Evolutionary conservation across 202 grass and related monocot species (phyloP).

Genomic region (Schoenoplectus tabernaemontani): DNA sequence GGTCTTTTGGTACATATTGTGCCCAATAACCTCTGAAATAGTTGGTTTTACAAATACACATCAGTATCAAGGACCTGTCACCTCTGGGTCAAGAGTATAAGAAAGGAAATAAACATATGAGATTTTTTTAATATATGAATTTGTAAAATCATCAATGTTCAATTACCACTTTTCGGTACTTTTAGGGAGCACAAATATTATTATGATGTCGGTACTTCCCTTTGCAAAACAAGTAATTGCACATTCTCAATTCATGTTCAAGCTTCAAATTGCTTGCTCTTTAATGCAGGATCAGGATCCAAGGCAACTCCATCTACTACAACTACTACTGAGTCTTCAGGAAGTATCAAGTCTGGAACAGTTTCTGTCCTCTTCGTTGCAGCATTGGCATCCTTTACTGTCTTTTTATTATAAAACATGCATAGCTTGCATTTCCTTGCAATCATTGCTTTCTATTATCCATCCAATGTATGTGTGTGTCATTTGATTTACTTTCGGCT

Average conservation of each 20-base stretch:
- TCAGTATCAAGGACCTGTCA: not conserved
- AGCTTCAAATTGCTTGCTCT: not conserved
- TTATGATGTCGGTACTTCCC: not conserved
- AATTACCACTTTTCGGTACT: not conserved
- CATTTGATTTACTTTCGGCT: not conserved
- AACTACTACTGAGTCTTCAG: slow-evolving; percentile 4
- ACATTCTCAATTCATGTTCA: not conserved
- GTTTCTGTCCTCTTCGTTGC: not conserved
- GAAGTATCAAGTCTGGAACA: not conserved
- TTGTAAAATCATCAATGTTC: not conserved
- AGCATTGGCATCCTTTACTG: slow-evolving; percentile 18
- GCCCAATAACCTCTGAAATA: not conserved
- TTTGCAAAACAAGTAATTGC: slow-evolving; percentile 7
- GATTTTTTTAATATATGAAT: not conserved
- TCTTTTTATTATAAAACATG: slow-evolving; percentile 6
- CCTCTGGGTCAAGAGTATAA: not conserved
- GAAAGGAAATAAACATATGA: not conserved
- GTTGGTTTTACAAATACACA: not conserved
- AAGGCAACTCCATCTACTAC: slow-evolving; percentile 32
- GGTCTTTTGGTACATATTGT: not conserved
- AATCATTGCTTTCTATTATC: not conserved
- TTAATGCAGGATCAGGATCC: slow-evolving; percentile 32
- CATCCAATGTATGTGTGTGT: not conserved
- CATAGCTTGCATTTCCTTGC: not conserved
- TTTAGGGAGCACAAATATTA: not conserved